Conservation (phyloP, 2,329 filamentous ascomycete genomes). For the Ascocoryne sarcoides region DNA sequence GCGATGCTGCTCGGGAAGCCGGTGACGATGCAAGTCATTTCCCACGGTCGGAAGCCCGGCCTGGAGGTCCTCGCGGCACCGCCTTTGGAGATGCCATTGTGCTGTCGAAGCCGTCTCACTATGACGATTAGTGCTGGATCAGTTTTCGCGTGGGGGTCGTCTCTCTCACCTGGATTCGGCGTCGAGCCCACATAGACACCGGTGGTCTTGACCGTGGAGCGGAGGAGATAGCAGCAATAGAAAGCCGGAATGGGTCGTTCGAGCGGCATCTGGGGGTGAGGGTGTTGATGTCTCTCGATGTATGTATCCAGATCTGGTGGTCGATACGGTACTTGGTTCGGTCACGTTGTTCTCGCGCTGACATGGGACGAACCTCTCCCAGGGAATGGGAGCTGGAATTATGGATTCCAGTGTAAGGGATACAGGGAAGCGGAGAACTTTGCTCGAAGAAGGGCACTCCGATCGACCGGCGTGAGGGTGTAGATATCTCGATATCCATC, state of each 20-base stretch:
- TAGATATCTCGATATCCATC: too few species aligned
- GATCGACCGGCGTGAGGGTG: too few species aligned
- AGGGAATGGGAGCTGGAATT: neutral
- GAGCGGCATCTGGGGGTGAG: slow-evolving; percentile 19
- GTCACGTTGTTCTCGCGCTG: neutral
- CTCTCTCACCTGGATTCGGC: slow-evolving; percentile 54
- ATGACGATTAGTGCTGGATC: slow-evolving; percentile 8
- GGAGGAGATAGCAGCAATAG: slow-evolving; percentile 87
- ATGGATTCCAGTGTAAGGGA: too few species aligned
- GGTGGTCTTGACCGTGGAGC: slow-evolving; percentile 65
- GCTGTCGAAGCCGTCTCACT: slow-evolving; percentile 73
- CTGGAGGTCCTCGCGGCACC: slow-evolving; percentile 71
- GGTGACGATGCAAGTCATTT: slow-evolving; percentile 78
- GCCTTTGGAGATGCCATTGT: slow-evolving; percentile 78
- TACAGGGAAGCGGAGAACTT: too few species aligned
- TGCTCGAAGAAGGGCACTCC: too few species aligned
- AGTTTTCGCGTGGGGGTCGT: neutral
- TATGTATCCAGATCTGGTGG: neutral
- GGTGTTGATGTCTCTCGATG: slow-evolving; percentile 4
- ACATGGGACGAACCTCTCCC: neutral
- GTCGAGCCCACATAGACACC: slow-evolving; percentile 84
- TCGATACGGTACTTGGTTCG: slow-evolving; percentile 3
- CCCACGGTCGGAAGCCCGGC: slow-evolving; percentile 69
- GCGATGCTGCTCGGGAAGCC: slow-evolving; percentile 83
- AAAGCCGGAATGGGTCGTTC: slow-evolving; percentile 65